A percentile compares a stretch with the other conserved stretches of the same genome.
phyloP scores from a whole-genome alignment of 2,329 filamentous ascomycete species.

The Aspergillus awamori region DNA sequence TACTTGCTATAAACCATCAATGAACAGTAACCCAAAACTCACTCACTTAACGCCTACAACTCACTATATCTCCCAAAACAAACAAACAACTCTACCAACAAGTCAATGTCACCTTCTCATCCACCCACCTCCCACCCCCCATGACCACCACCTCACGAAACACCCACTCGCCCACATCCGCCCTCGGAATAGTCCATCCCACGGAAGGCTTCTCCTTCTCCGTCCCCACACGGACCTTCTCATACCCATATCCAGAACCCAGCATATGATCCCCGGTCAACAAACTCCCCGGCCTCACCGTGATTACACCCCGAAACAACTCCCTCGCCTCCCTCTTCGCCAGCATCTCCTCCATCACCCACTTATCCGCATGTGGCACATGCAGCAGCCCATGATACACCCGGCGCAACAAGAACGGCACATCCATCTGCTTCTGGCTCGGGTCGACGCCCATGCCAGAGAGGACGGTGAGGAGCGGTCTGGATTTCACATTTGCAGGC shows the following conservation, averaged over 20 bases:
- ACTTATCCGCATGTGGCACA: constrained; percentile 43
- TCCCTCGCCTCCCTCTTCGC: constrained; percentile 12
- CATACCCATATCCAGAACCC: background rate
- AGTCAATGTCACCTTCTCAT: too few species aligned
- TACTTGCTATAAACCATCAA: too few species aligned
- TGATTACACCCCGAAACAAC: constrained; percentile 20
- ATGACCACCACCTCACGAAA: background rate
- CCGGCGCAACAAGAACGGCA: constrained; percentile 35
- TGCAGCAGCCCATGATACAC: constrained; percentile 36
- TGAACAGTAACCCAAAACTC: too few species aligned
- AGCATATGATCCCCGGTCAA: constrained; percentile 23
- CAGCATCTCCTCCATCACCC: constrained; percentile 36
- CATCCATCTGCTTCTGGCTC: constrained; percentile 28
- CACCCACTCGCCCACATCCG: background rate
- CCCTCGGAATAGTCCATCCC: background rate
- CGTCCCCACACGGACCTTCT: background rate
- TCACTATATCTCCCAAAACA: too few species aligned
- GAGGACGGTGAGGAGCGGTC: constrained; percentile 25
- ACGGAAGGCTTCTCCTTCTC: background rate
- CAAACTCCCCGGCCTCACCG: constrained; percentile 34
- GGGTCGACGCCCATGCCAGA: too few species aligned
- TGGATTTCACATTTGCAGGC: too few species aligned
- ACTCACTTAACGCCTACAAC: too few species aligned
- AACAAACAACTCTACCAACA: too few species aligned
- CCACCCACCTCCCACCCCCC: background rate